phyloP scores from a whole-genome alignment of 805 yeast genomes.

The Ogataea haglerorum region DNA sequence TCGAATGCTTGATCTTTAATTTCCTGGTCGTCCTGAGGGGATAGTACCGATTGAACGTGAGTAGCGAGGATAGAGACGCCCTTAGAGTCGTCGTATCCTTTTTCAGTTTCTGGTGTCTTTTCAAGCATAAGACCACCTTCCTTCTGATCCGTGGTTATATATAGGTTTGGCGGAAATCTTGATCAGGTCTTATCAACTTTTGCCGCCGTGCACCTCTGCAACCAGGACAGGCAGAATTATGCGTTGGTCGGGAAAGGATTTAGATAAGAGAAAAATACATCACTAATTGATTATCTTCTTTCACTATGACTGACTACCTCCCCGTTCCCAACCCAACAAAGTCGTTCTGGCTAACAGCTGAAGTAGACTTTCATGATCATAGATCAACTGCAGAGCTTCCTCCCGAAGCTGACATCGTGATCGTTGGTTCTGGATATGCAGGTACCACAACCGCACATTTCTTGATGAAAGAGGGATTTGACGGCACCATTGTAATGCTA shows the following conservation, averaged over 20 bases:
- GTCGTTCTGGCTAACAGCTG: conserved; percentile 18
- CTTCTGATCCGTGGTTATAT: too few relatives aligned
- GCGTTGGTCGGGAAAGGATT: too few relatives aligned
- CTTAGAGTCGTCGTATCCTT: neutral
- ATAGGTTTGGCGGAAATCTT: too few relatives aligned
- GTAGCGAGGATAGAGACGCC: neutral
- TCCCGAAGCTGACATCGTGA: conserved; percentile 34
- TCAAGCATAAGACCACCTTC: too few relatives aligned
- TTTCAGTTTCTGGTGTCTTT: too few relatives aligned
- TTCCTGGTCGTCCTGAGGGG: conserved; percentile 3
- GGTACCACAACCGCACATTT: conserved; percentile 40
- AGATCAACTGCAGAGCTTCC: conserved; percentile 32
- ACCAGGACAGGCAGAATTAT: neutral
- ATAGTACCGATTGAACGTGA: neutral
- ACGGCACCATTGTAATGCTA: conserved; percentile 7
- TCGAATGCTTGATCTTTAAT: conserved; percentile 6
- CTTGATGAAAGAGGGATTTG: conserved; percentile 26
- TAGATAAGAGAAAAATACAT: too few relatives aligned
- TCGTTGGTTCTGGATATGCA: conserved; percentile 45
- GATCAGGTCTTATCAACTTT: neutral
- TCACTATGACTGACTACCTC: conserved; percentile 10
- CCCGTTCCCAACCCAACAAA: conserved; percentile 22
- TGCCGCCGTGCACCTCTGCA: neutral
- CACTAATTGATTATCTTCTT: too few relatives aligned
- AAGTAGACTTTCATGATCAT: conserved; percentile 11